Percentiles rank a stretch among this genome's conserved stretches.
Conservation (phyloP, 192 early-diverging fungal genomes). For the Spizellomyces sp. region DNA sequence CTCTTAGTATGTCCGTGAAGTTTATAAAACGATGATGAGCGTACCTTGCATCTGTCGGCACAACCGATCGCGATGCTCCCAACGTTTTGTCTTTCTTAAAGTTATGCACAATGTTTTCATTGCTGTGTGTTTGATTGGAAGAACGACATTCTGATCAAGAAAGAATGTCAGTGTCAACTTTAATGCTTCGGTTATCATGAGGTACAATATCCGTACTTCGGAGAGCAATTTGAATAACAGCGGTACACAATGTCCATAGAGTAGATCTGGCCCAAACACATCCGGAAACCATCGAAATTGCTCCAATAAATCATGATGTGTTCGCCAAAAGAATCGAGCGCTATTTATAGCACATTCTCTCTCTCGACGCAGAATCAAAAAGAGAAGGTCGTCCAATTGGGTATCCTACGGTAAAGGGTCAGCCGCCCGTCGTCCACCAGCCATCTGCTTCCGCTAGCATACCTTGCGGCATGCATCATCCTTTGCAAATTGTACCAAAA, state of each 20-base stretch:
- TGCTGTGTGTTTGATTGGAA: conserved; percentile 47
- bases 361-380: conserved; percentile 46
- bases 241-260: conserved; percentile 51
- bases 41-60: conserved; percentile 45
- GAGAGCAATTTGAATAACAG: conserved; percentile 45
- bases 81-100: conserved; percentile 31
- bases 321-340: conserved; percentile 41
- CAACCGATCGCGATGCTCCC: conserved; percentile 45
- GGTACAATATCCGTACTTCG: conserved; percentile 38
- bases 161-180: not conserved
- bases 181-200: not conserved
- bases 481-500: conserved; percentile 33
- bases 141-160: conserved; percentile 39
- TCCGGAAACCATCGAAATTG: conserved; percentile 49
- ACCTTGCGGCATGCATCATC: conserved; percentile 32
- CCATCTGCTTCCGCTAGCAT: not conserved
- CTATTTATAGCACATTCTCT: conserved; percentile 45
- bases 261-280: conserved; percentile 47
- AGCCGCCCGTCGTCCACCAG: not conserved
- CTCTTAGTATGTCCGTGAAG: conserved; percentile 6
- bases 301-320: conserved; percentile 40
- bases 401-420: conserved; percentile 8
- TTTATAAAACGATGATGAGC: conserved; percentile 7
- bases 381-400: conserved; percentile 46
- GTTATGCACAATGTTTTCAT: conserved; percentile 40